Base-by-base conservation (phyloP, 108 stramenopile genomes). In the Skeletonema tropicum region DNA sequence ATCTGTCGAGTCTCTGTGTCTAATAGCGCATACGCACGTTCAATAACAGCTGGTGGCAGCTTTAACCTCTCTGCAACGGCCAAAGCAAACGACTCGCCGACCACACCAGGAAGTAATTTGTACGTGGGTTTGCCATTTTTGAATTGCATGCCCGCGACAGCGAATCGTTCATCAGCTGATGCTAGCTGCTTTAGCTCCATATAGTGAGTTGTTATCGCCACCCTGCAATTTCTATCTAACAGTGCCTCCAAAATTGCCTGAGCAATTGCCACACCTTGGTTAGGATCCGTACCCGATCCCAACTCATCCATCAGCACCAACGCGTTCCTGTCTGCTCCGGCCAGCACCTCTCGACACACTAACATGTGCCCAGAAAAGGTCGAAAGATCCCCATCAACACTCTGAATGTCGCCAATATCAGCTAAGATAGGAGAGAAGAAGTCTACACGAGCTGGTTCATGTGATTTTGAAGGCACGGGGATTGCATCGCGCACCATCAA, bases 271-370 rank as follows among this genome's bases (percentile, higher is more conserved):
- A 93, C 96, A 23, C 98, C 98, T 71, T 98, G 98, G 32, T 77
- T 83, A 30, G 98, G 97, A 80, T 97, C 97, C 0, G 98, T 98
- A 1, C 98, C 98, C 68, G 81, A 82, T 49, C 98, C 98, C 59
- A 96, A 75, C 76, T 98, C 98, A 78, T 98, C 97, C 94, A 97
- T 93, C 10, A 98, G 75, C 9, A 98, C 94, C 38, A 98, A 64
- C 3, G 93, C 88, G 79, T 91, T 88, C 29, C 74, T 59, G 25
- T 80, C 80, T 5, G 89, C 73, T 55, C 87, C 82, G 5, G 81
- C 86, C 13, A 96, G 68, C n/a, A 94, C 91, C 62, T 92, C 91
- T 9, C 85, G 68, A 46, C 92, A 92, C 1, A 98, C 94, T 15
- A 94, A 75, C 85, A 98, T 87, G 80, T 98, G 97, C 11, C 96